These are phyloP conservation scores for Talaromyces sp. DNA, from an alignment of 2,329 filamentous ascomycete genomes.

Conservation along the genomic window DNA sequence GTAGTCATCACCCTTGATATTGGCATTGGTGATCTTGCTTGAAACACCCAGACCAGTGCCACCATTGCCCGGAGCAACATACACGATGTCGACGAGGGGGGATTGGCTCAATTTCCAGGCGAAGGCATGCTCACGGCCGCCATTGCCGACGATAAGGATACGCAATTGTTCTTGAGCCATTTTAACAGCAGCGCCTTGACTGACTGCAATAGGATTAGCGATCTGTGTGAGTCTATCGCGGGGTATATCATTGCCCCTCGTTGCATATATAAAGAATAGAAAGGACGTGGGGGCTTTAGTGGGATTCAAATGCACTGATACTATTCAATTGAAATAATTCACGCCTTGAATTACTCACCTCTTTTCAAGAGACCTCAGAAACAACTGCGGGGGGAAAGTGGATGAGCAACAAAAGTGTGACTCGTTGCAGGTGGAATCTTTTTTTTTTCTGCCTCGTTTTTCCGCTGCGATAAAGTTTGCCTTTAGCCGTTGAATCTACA, in stretches of 20 bases:
- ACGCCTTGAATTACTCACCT: conserved; percentile 18
- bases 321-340: not conserved
- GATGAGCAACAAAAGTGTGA: conserved; percentile 9
- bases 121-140: conserved; percentile 90
- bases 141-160: conserved; percentile 87
- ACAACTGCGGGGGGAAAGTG: conserved; percentile 21
- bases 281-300: not conserved
- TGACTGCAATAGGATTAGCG: conserved; percentile 20
- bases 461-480: conserved; percentile 17
- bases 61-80: conserved; percentile 75
- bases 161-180: conserved; percentile 58
- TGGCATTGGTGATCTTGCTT: conserved; percentile 71
- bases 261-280: not conserved
- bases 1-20: conserved; percentile 76
- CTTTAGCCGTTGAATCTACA: conserved; percentile 2
- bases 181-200: conserved; percentile 27
- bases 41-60: conserved; percentile 66
- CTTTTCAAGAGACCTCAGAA: conserved; percentile 25
- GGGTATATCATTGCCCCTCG: conserved; percentile 20
- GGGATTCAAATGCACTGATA: not conserved
- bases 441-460: conserved; percentile 32
- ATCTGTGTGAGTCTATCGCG: conserved; percentile 23
- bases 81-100: conserved; percentile 73
- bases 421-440: conserved; percentile 16
- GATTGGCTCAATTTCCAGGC: conserved; percentile 94